A percentile compares a stretch with the other conserved stretches of the same genome.
These are phyloP conservation scores for Colletotrichum costaricense DNA, from an alignment of 2,329 filamentous ascomycete species.

Conservation along the genomic window DNA sequence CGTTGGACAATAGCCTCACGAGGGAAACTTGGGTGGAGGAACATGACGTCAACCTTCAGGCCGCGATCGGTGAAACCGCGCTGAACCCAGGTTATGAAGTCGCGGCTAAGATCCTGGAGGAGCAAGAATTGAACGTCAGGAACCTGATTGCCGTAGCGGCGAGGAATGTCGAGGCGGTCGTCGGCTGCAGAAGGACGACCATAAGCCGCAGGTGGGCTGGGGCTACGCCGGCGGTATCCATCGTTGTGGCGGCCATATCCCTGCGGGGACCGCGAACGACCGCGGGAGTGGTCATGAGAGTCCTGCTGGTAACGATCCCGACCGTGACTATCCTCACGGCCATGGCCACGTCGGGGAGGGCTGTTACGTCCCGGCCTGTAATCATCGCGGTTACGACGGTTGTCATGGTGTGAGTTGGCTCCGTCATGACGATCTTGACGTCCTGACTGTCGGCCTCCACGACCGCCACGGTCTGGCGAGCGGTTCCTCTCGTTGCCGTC, in stretches of 20 bases:
- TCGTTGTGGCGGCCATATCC: constrained; percentile 56
- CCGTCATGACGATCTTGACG: constrained; percentile 62
- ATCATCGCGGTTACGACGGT: constrained; percentile 67
- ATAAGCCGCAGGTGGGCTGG: constrained; percentile 66
- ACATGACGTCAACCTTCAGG: constrained; percentile 82
- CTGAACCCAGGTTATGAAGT: constrained; percentile 88
- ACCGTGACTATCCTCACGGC: constrained; percentile 71
- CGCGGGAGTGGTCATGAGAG: constrained; percentile 56
- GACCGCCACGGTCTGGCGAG: constrained; percentile 68
- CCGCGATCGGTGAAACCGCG: constrained; percentile 77
- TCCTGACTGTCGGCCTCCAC: constrained; percentile 52
- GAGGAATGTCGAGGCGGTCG: constrained; percentile 77
- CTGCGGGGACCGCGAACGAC: constrained; percentile 77
- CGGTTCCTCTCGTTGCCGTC: constrained; percentile 66
- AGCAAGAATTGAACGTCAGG: constrained; percentile 92
- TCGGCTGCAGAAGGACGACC: constrained; percentile 60
- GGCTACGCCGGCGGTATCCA: constrained; percentile 75
- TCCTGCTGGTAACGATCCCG: constrained; percentile 58
- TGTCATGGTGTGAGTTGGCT: constrained; percentile 52
- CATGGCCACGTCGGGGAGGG: constrained; percentile 69
- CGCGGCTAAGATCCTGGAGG: constrained; percentile 79
- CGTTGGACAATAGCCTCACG: constrained; percentile 78
- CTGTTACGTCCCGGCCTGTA: constrained; percentile 72
- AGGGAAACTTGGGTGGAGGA: constrained; percentile 80
- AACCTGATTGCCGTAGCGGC: constrained; percentile 78